Percentiles rank a stretch among this genome's conserved stretches.
These are phyloP conservation scores for Leccinellum luteum DNA, from an alignment of 768 basidiomycete genomes.

Conservation along the genomic window DNA sequence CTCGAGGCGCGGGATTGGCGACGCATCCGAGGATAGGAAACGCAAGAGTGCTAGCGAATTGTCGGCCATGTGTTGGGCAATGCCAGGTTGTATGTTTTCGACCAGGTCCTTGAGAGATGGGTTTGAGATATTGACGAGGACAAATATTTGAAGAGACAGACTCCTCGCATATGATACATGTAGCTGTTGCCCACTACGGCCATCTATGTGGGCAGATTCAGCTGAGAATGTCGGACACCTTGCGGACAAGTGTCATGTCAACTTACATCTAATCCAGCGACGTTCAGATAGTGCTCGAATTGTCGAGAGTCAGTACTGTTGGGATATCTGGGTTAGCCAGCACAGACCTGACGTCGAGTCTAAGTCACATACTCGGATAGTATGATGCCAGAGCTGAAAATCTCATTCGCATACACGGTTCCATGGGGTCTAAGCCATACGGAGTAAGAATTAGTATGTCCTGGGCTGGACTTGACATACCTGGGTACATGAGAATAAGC, in stretches of 20 bases:
- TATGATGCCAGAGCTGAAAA: slow-evolving; percentile 89
- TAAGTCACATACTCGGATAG: slow-evolving; percentile 69
- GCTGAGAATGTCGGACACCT: not conserved
- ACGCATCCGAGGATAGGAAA: slow-evolving; percentile 66
- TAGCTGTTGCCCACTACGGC: slow-evolving; percentile 91
- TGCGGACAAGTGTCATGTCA: not conserved
- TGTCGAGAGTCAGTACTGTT: slow-evolving; percentile 91
- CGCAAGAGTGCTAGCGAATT: slow-evolving; percentile 78
- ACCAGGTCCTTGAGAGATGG: slow-evolving; percentile 54
- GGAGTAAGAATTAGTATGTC: not conserved
- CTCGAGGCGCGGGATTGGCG: slow-evolving; percentile 66
- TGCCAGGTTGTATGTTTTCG: slow-evolving; percentile 81
- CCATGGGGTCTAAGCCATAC: slow-evolving; percentile 65
- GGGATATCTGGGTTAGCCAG: slow-evolving; percentile 5
- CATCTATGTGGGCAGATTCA: slow-evolving; percentile 58
- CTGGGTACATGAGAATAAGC: slow-evolving; percentile 85
- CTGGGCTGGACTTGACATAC: slow-evolving; percentile 56
- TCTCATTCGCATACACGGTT: slow-evolving; percentile 84
- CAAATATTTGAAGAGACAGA: slow-evolving; percentile 24
- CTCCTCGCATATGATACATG: slow-evolving; percentile 90
- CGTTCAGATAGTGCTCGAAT: slow-evolving; percentile 85
- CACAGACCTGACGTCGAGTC: not conserved
- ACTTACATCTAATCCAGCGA: slow-evolving; percentile 86
- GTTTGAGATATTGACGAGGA: not conserved
- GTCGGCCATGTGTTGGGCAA: slow-evolving; percentile 88